Percentiles rank a stretch among this genome's conserved stretches.
Conservation (phyloP, 2,329 filamentous ascomycete species). For the Sporothrix protearum region DNA sequence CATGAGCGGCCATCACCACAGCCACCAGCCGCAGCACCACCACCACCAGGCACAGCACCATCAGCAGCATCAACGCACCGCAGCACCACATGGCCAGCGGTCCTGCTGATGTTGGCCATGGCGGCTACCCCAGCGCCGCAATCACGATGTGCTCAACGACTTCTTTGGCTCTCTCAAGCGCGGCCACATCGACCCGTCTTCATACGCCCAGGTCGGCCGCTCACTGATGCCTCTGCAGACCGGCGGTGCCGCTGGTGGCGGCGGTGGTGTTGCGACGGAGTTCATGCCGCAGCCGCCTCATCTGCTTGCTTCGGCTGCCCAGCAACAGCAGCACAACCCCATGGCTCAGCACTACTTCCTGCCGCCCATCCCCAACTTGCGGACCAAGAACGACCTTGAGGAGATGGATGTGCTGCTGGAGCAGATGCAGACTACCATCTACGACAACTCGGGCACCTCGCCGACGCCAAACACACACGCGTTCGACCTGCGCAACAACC, state of each 20-base stretch:
- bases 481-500: slow-evolving; percentile 54
- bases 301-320: slow-evolving; percentile 42
- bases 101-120: slow-evolving; percentile 29
- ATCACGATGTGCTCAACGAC: slow-evolving; percentile 84
- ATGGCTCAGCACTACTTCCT: slow-evolving; percentile 80
- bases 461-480: slow-evolving; percentile 72
- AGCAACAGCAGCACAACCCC: slow-evolving; percentile 47
- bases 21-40: slow-evolving; percentile 39
- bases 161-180: slow-evolving; percentile 93
- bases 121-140: slow-evolving; percentile 72
- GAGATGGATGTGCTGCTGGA: slow-evolving; percentile 94
- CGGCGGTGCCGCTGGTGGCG: slow-evolving; percentile 26
- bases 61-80: slow-evolving; percentile 6
- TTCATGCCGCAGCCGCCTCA: slow-evolving; percentile 56
- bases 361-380: slow-evolving; percentile 78
- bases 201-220: slow-evolving; percentile 88
- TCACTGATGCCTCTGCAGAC: slow-evolving; percentile 78
- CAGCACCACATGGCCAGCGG: slow-evolving; percentile 23
- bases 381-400: slow-evolving; percentile 89
- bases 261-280: slow-evolving; percentile 50
- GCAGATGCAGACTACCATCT: slow-evolving; percentile 93
- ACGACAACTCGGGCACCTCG: slow-evolving; percentile 82
- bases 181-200: slow-evolving; percentile 80
- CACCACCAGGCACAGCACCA: slow-evolving; percentile 21
- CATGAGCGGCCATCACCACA: slow-evolving; percentile 42